Evolutionary conservation across 495 filamentous ascomycete species (phyloP).

Genomic region (Pyronema domesticum): DNA sequence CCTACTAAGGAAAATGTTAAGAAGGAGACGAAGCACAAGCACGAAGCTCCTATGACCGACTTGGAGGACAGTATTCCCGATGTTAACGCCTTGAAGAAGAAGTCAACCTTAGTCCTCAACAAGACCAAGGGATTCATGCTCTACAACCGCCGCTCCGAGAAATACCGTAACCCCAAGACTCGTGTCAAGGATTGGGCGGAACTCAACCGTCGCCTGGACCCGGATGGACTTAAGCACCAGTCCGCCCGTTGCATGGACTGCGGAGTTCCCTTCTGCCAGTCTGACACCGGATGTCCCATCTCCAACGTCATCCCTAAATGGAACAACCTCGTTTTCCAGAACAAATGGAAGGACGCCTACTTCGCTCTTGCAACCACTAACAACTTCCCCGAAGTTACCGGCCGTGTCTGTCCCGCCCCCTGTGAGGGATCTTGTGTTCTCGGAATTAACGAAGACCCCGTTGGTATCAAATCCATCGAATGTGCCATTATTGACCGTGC

Average conservation of each 20-base stretch:
- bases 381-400: conserved; percentile 99
- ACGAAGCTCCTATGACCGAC: conserved; percentile 53
- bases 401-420: conserved; percentile 92
- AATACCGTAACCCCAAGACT: conserved; percentile 77
- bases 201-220: conserved; percentile 69
- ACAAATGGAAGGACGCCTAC: conserved; percentile 88
- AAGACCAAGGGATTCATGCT: conserved; percentile 99
- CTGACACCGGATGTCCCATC: conserved; percentile 91
- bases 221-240: conserved; percentile 98
- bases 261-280: conserved; percentile 98
- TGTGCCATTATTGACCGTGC: conserved; percentile 98
- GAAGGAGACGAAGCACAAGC: conserved; percentile 51
- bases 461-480: conserved; percentile 98
- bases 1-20: conserved; percentile 51
- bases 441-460: conserved; percentile 93
- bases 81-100: conserved; percentile 78
- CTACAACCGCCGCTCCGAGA: conserved; percentile 84
- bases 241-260: conserved; percentile 99
- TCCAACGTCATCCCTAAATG: conserved; percentile 99
- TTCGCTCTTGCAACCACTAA: conserved; percentile 96
- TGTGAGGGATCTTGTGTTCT: conserved; percentile 96
- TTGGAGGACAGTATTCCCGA: conserved; percentile 90
- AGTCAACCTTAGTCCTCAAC: conserved; percentile 79
- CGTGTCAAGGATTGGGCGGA: conserved; percentile 91
- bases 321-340: conserved; percentile 88